A percentile compares a stretch with the other conserved stretches of the same genome.
Conservation (phyloP, 495 filamentous ascomycete genomes). For the Bacidia rubella region DNA sequence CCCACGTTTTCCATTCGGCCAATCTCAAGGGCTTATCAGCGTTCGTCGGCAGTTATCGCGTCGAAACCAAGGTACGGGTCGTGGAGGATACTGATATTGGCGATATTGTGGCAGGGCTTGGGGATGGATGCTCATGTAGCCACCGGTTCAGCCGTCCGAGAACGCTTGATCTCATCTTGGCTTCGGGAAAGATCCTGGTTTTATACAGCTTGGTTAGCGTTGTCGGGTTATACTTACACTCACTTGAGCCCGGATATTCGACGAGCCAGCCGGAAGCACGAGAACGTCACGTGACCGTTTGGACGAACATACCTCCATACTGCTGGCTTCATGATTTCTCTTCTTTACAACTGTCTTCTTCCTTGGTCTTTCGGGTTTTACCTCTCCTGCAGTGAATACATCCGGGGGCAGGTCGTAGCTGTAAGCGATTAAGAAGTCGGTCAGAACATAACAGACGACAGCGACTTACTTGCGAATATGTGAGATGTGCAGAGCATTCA, state of each 20-base stretch:
- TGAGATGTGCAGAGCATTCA: slow-evolving; percentile 55
- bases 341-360: slow-evolving; percentile 43
- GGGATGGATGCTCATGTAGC: too few species aligned
- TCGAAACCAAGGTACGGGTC: too few species aligned
- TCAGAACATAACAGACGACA: background rate
- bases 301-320: slow-evolving; percentile 14
- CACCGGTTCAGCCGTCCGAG: background rate
- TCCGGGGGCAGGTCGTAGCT: slow-evolving; percentile 81
- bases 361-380: slow-evolving; percentile 47
- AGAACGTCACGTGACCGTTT: background rate
- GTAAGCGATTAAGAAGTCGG: slow-evolving; percentile 16
- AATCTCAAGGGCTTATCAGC: too few species aligned
- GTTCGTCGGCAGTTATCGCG: too few species aligned
- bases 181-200: background rate
- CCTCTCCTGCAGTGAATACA: slow-evolving; percentile 74
- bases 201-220: background rate
- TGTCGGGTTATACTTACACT: background rate
- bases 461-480: slow-evolving; percentile 60
- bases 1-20: too few species aligned
- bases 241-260: background rate
- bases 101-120: too few species aligned
- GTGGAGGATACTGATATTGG: too few species aligned
- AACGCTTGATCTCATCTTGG: background rate
- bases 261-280: background rate
- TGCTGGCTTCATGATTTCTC: slow-evolving; percentile 8